Conservation (phyloP, 768 basidiomycete species). For the Mycena polygramma region DNA sequence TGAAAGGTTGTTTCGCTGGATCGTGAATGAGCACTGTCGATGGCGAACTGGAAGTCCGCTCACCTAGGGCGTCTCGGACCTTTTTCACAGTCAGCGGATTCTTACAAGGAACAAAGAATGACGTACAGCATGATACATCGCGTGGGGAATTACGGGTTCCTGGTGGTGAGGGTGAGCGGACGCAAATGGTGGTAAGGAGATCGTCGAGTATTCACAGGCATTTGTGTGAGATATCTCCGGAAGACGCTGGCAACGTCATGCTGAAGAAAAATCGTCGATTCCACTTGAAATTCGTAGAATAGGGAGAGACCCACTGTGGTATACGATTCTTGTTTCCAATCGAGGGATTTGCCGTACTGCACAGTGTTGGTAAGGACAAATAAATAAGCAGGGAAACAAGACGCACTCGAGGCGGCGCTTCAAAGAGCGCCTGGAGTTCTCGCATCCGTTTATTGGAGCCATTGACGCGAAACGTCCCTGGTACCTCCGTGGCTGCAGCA, state of each 20-base stretch:
- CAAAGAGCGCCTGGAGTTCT: conserved; percentile 92
- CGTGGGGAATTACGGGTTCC: conserved; percentile 96
- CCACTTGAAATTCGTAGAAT: neutral
- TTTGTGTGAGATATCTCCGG: conserved; percentile 93
- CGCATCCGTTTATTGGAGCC: conserved; percentile 97
- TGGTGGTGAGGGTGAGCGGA: conserved; percentile 45
- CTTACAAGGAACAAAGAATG: conserved; percentile 31
- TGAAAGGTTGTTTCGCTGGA: conserved; percentile 75
- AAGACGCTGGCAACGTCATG: conserved; percentile 99
- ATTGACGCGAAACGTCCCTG: conserved; percentile 94
- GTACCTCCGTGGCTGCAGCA: conserved; percentile 83
- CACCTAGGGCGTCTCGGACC: conserved; percentile 87
- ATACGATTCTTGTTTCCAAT: conserved; percentile 89
- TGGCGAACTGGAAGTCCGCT: conserved; percentile 37
- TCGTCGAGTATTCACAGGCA: conserved; percentile 79
- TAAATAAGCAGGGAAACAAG: conserved; percentile 12
- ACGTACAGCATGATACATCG: conserved; percentile 89
- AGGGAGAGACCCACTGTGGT: conserved; percentile 60
- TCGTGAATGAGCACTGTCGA: conserved; percentile 33
- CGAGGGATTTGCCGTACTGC: conserved; percentile 93
- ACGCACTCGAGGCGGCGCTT: conserved; percentile 85
- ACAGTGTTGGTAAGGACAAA: conserved; percentile 9
- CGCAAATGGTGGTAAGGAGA: conserved; percentile 9
- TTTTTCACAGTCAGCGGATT: conserved; percentile 46
- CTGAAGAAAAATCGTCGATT: neutral